Percentiles rank a stretch among this genome's conserved stretches.
These are phyloP conservation scores for Wickerhamomyces sydowiorum DNA, from an alignment of 805 yeast species.

Conservation along the genomic window DNA sequence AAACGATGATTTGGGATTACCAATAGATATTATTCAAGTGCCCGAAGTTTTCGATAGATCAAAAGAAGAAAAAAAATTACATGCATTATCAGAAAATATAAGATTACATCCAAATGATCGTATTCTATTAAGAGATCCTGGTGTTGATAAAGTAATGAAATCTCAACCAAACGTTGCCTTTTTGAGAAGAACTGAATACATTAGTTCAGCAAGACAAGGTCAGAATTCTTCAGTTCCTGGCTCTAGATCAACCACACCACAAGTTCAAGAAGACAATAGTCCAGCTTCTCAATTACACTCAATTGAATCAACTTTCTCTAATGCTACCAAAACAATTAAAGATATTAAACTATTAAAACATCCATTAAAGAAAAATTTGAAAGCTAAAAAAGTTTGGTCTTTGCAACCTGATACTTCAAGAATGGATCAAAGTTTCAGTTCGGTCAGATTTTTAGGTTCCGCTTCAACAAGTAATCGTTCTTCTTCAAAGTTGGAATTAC, in stretches of 20 bases:
- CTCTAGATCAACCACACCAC: slow-evolving; percentile 13
- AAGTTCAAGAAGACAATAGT: slow-evolving; percentile 22
- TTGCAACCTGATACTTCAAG: slow-evolving; percentile 87
- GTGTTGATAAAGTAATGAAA: slow-evolving; percentile 30
- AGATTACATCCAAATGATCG: slow-evolving; percentile 75
- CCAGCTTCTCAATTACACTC: slow-evolving; percentile 59
- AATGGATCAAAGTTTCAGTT: slow-evolving; percentile 70
- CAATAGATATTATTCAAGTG: slow-evolving; percentile 60
- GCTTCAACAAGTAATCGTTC: slow-evolving; percentile 32
- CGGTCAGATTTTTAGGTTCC: slow-evolving; percentile 55
- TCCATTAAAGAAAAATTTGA: slow-evolving; percentile 69
- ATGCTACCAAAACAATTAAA: slow-evolving; percentile 41
- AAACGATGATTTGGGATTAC: slow-evolving; percentile 67
- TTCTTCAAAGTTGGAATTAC: slow-evolving; percentile 21
- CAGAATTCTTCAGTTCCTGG: slow-evolving; percentile 6
- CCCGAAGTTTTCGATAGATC: slow-evolving; percentile 61
- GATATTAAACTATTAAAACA: slow-evolving; percentile 51
- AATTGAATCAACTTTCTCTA: slow-evolving; percentile 76
- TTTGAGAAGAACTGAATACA: slow-evolving; percentile 91
- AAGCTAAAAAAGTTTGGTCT: slow-evolving; percentile 74
- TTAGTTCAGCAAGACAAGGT: slow-evolving; percentile 24
- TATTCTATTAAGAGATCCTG: slow-evolving; percentile 75
- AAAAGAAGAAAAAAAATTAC: not conserved
- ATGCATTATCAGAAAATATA: slow-evolving; percentile 24
- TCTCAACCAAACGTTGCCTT: slow-evolving; percentile 54